Conservation (phyloP, 2,329 filamentous ascomycete species). For the Trichoderma sp. region DNA sequence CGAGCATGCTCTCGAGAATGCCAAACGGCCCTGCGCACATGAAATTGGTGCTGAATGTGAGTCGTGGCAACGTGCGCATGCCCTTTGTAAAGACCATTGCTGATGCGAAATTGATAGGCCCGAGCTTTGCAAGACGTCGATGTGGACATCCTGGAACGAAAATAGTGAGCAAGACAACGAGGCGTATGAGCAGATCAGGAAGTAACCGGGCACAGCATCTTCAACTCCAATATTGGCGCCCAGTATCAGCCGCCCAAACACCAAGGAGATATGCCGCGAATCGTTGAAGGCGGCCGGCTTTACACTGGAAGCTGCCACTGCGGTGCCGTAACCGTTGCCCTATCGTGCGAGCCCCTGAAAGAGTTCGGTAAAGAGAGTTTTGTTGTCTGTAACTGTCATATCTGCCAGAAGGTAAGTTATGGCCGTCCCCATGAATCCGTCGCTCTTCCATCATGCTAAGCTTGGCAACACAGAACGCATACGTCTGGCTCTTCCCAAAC, state of each 20-base stretch:
- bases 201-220: constrained; percentile 1
- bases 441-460: not conserved
- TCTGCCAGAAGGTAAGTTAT: constrained; percentile 46
- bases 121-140: constrained; percentile 33
- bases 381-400: constrained; percentile 55
- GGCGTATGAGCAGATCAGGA: constrained; percentile 29
- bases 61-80: not conserved
- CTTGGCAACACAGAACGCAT: constrained; percentile 43
- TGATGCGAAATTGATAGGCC: not conserved
- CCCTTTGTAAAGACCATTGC: not conserved
- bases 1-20: constrained; percentile 41
- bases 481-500: constrained; percentile 50
- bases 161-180: constrained; percentile 46
- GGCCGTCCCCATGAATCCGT: not conserved
- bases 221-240: not conserved
- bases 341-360: constrained; percentile 49
- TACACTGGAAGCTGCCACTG: constrained; percentile 59
- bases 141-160: constrained; percentile 45
- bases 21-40: not conserved
- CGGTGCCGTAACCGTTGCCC: constrained; percentile 50
- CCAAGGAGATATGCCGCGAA: constrained; percentile 46
- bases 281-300: constrained; percentile 41
- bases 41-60: constrained; percentile 29
- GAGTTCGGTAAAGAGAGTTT: constrained; percentile 38
- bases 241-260: constrained; percentile 43